Evolutionary conservation across 2,329 filamentous ascomycete species (phyloP), one percentile per base, ranked within the genome.

Genomic region (Colletotrichum sp.): DNA sequence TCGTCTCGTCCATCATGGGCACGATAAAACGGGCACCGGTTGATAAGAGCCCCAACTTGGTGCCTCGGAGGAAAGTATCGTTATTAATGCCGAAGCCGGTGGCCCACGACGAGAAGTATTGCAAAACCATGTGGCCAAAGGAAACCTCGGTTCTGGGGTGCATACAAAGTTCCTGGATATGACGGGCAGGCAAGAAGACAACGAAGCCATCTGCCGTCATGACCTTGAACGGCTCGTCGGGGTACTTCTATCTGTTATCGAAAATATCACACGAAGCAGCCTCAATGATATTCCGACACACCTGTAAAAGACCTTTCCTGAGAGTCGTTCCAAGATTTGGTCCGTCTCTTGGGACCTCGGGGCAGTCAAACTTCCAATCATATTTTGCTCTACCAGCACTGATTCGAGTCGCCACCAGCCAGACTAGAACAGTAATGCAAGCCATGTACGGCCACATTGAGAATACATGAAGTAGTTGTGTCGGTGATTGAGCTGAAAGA

Each of bases 121-220:
- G 63, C 6, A 66, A 47, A 24, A 66, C 63, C 63, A 66, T 66
- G 12, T 66, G 63, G 43, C 63, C 63, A 27, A 66, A 66, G 27
- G 63, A 66, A 55, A 66, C 63, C 29, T 54, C 63, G 43, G 63
- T 55, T 55, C 63, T 66, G 29, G 63, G 29, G 29, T 66, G 63
- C 63, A 66, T 66, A 29, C 63, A 66, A 38, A 66, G 63, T n/a
- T 66, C 63, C 63, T 66, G 63, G 31, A 66, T 66, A 47, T 64
- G 63, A 55, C 47, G 63, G 6, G 63, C 38, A 29, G 63, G 63
- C 63, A 66, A 24, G 43, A 66, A 66, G 8, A 66, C 63, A 8
- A 66, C 54, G 43, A 34, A 66, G 29, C 63, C 63, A n/a, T 66
- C 63, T 29, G 63, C 63, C n/a, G 63, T 66, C 29, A 55, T 54